Evolutionary conservation across 805 yeast genomes (phyloP).

Genomic region (Diddensiella transvaalensis): DNA sequence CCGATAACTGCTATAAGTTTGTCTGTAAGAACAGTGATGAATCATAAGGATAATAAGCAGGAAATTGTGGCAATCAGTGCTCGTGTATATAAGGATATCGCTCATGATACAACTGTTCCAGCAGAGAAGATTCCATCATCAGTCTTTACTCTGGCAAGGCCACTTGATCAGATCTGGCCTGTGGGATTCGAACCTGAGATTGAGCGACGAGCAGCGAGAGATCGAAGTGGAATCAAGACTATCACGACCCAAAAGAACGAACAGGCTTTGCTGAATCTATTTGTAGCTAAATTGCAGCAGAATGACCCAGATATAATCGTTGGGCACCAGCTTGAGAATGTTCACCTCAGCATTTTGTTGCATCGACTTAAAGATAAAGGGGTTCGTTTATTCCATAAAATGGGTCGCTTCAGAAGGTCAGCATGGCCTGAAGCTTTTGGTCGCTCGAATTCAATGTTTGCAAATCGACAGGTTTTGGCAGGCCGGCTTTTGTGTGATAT

Average conservation of each 20-base stretch:
- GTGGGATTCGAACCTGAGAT: slow-evolving; percentile 60
- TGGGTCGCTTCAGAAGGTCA: slow-evolving; percentile 73
- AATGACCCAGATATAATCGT: slow-evolving; percentile 89
- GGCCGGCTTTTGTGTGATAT: slow-evolving; percentile 91
- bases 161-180: slow-evolving; percentile 53
- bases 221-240: slow-evolving; percentile 19
- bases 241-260: slow-evolving; percentile 66
- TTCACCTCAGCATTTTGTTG: slow-evolving; percentile 72
- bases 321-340: slow-evolving; percentile 81
- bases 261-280: slow-evolving; percentile 65
- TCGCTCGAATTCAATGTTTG: slow-evolving; percentile 7
- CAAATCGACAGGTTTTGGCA: slow-evolving; percentile 55
- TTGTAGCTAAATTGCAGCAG: slow-evolving; percentile 65
- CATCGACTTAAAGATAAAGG: slow-evolving; percentile 69
- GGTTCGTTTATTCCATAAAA: slow-evolving; percentile 58
- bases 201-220: slow-evolving; percentile 46
- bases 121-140: slow-evolving; percentile 59
- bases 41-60: slow-evolving; percentile 68
- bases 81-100: slow-evolving; percentile 64
- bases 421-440: slow-evolving; percentile 76
- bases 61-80: slow-evolving; percentile 82
- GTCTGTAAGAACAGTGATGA: slow-evolving; percentile 77
- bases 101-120: slow-evolving; percentile 72
- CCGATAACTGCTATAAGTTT: slow-evolving; percentile 69
- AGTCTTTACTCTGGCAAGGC: slow-evolving; percentile 65